These are phyloP conservation scores for Tuber calosporum DNA, from an alignment of 495 filamentous ascomycete species.

Conservation along the genomic window DNA sequence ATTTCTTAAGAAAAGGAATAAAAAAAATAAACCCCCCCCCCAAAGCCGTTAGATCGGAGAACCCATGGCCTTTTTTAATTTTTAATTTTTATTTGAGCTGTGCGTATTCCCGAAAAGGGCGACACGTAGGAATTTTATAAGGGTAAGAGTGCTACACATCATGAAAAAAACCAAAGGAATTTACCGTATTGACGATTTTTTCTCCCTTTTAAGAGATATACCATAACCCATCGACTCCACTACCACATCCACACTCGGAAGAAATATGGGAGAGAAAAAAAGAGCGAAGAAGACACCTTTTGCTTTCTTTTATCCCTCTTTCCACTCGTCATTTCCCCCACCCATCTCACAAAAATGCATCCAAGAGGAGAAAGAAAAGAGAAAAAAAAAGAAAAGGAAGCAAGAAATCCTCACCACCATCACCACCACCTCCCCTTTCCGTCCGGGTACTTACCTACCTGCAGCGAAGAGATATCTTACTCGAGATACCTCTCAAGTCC, in stretches of 20 bases:
- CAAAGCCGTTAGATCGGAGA: not conserved
- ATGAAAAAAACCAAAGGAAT: not conserved
- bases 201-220: not conserved
- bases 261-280: not conserved
- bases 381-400: not conserved
- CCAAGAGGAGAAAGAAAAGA: not conserved
- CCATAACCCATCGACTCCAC: not conserved
- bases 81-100: not conserved
- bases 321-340: not conserved
- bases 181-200: not conserved
- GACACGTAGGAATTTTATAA: not conserved
- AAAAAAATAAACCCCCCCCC: not conserved
- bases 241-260: not conserved
- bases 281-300: not conserved
- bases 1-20: not conserved
- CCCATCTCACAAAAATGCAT: not conserved
- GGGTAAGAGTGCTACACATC: not conserved
- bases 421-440: not conserved
- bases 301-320: not conserved
- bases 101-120: not conserved
- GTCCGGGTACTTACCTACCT: not conserved
- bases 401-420: not conserved
- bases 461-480: slow-evolving; percentile 1
- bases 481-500: not conserved
- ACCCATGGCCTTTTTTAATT: not conserved